These are phyloP conservation scores for Spergularia bocconei DNA, from an alignment of 148 eudicot species.

Conservation along the genomic window DNA sequence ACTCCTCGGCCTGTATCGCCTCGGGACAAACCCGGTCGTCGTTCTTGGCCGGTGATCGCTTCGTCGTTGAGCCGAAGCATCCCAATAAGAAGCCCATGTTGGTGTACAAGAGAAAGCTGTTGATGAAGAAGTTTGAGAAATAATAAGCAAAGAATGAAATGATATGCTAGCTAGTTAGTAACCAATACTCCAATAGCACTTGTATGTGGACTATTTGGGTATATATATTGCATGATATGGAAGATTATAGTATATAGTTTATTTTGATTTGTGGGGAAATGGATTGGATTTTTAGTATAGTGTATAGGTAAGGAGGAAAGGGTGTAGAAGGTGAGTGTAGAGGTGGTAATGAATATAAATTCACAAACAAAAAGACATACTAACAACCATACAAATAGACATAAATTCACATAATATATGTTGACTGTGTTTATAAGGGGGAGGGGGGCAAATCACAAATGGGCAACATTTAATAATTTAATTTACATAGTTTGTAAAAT, in stretches of 20 bases:
- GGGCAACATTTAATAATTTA: background rate
- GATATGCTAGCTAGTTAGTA: background rate
- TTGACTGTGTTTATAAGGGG: slow-evolving; percentile 24
- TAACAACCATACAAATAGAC: slow-evolving; percentile 33
- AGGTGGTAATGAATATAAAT: slow-evolving; percentile 23
- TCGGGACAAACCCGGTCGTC: slow-evolving; percentile 27
- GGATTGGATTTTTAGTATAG: slow-evolving; percentile 8
- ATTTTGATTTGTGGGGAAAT: slow-evolving; percentile 20
- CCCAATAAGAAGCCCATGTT: slow-evolving; percentile 32
- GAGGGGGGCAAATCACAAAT: background rate
- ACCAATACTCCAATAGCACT: background rate
- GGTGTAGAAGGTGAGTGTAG: slow-evolving; percentile 30
- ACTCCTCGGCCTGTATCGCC: background rate
- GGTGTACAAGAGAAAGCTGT: background rate
- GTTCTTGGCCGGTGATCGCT: background rate
- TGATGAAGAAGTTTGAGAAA: background rate
- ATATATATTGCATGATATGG: slow-evolving; percentile 17
- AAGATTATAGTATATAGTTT: slow-evolving; percentile 3
- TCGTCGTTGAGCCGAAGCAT: slow-evolving; percentile 19
- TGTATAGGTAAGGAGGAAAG: slow-evolving; percentile 25
- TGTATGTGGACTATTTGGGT: slow-evolving; percentile 2
- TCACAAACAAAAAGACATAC: slow-evolving; percentile 12
- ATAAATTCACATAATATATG: background rate
- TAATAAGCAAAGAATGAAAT: background rate
- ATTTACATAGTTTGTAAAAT: background rate